A percentile compares a stretch with the other conserved stretches of the same genome.
Conservation (phyloP, 1,284 basidiomycete species). For the Fomitopsis pinicola region DNA sequence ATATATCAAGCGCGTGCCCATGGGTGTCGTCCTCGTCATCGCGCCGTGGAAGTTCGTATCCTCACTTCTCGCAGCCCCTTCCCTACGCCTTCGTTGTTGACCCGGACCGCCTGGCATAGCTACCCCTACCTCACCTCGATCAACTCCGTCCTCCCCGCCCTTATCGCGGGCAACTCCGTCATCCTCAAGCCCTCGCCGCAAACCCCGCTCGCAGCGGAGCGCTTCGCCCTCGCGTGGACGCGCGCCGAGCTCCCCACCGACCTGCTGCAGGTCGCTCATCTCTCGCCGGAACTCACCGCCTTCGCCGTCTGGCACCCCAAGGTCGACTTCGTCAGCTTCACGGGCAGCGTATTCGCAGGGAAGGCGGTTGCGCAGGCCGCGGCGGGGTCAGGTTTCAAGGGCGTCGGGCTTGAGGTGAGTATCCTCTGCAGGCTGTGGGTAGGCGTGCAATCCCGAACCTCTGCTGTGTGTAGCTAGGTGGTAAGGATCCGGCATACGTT, state of each 20-base stretch:
- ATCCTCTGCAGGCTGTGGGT: not conserved
- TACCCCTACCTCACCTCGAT: constrained; percentile 88
- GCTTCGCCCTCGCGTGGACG: constrained; percentile 65
- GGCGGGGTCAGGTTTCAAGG: constrained; percentile 74
- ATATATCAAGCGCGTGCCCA: constrained; percentile 77
- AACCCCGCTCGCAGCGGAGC: constrained; percentile 85
- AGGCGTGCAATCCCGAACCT: not conserved
- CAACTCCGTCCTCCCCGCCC: constrained; percentile 87
- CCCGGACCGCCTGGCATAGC: constrained; percentile 35
- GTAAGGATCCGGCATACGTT: constrained; percentile 96
- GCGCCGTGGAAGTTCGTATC: constrained; percentile 82
- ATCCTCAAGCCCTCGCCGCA: constrained; percentile 94
- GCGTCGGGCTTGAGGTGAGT: constrained; percentile 68
- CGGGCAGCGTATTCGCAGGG: constrained; percentile 77
- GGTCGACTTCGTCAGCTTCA: constrained; percentile 86
- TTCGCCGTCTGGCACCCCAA: constrained; percentile 63
- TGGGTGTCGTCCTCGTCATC: constrained; percentile 87
- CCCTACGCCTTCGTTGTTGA: not conserved
- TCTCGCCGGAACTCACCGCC: constrained; percentile 64
- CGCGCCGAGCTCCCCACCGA: constrained; percentile 76
- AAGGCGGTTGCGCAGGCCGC: constrained; percentile 61
- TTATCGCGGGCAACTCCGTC: constrained; percentile 87
- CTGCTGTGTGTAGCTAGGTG: constrained; percentile 68
- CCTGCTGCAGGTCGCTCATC: constrained; percentile 78
- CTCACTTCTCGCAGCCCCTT: constrained; percentile 3